Conservation (phyloP, 495 filamentous ascomycete species). For the Lophium mytilinum region DNA sequence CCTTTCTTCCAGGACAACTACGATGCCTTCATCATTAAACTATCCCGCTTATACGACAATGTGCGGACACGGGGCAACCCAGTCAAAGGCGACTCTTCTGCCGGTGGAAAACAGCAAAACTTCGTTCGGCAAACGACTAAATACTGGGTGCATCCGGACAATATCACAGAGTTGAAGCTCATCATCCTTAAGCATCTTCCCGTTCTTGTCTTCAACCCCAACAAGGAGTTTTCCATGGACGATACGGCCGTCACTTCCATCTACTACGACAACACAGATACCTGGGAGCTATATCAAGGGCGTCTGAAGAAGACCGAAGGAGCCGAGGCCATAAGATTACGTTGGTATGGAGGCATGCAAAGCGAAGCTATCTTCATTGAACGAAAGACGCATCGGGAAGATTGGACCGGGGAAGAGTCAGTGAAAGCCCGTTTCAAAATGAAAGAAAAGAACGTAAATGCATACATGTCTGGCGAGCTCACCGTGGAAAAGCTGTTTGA, state of each 20-base stretch:
- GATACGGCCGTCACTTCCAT: slow-evolving; percentile 96
- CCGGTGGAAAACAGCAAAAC: slow-evolving; percentile 87
- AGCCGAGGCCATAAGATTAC: slow-evolving; percentile 88
- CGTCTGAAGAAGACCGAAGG: slow-evolving; percentile 96
- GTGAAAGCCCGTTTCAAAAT: slow-evolving; percentile 92
- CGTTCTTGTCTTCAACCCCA: slow-evolving; percentile 93
- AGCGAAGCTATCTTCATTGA: slow-evolving; percentile 93
- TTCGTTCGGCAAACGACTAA: slow-evolving; percentile 97
- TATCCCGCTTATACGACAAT: slow-evolving; percentile 91
- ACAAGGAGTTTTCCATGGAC: slow-evolving; percentile 85
- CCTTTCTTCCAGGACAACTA: slow-evolving; percentile 99
- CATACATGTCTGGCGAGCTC: slow-evolving; percentile 71
- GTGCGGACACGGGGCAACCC: slow-evolving; percentile 90
- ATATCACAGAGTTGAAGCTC: slow-evolving; percentile 95
- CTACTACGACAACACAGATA: slow-evolving; percentile 92
- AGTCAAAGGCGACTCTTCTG: slow-evolving; percentile 80
- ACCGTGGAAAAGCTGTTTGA: slow-evolving; percentile 81
- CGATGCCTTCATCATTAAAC: slow-evolving; percentile 88
- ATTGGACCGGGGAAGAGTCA: slow-evolving; percentile 98
- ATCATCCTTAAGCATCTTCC: slow-evolving; percentile 97
- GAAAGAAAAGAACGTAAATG: slow-evolving; percentile 96
- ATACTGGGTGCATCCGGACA: slow-evolving; percentile 98
- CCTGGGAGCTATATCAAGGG: slow-evolving; percentile 87
- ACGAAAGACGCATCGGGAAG: slow-evolving; percentile 95
- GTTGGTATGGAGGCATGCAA: slow-evolving; percentile 97